These are phyloP conservation scores for Alternaria angustiovoidea DNA, from an alignment of 2,329 filamentous ascomycete genomes.

Conservation along the genomic window DNA sequence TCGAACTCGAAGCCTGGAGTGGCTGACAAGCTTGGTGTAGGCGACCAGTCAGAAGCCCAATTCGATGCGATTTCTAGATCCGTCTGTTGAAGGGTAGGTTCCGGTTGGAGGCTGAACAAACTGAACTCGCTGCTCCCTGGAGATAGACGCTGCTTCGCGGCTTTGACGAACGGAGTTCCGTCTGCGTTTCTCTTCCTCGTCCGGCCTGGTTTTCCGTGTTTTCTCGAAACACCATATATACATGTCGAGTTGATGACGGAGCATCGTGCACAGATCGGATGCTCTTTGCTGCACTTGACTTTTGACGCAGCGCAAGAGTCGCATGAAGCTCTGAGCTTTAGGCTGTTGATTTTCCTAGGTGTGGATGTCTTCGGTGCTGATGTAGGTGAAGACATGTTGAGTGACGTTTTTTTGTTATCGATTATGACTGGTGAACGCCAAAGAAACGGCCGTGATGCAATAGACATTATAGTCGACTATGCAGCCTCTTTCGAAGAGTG, in stretches of 20 bases:
- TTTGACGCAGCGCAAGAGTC: constrained; percentile 50
- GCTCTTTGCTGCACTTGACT: constrained; percentile 49
- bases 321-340: constrained; percentile 48
- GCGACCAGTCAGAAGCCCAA: constrained; percentile 37
- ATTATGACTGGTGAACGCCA: constrained; percentile 32
- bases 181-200: constrained; percentile 45
- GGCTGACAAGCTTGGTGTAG: constrained; percentile 35
- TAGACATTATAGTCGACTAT: constrained; percentile 29
- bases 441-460: constrained; percentile 27
- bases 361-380: constrained; percentile 30
- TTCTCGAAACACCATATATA: constrained; percentile 47
- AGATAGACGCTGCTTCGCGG: constrained; percentile 40
- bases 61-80: constrained; percentile 28
- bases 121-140: constrained; percentile 40
- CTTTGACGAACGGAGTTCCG: constrained; percentile 41
- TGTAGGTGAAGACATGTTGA: constrained; percentile 27
- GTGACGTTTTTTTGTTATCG: constrained; percentile 16
- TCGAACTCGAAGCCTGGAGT: constrained; percentile 40
- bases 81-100: constrained; percentile 28
- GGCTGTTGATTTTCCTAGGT: constrained; percentile 27
- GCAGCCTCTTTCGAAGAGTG: constrained; percentile 5
- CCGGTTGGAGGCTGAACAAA: constrained; percentile 36
- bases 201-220: constrained; percentile 47
- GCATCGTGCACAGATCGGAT: constrained; percentile 46
- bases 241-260: constrained; percentile 38